phyloP scores from a whole-genome alignment of 805 yeast species.

The Candida tallmaniae region DNA sequence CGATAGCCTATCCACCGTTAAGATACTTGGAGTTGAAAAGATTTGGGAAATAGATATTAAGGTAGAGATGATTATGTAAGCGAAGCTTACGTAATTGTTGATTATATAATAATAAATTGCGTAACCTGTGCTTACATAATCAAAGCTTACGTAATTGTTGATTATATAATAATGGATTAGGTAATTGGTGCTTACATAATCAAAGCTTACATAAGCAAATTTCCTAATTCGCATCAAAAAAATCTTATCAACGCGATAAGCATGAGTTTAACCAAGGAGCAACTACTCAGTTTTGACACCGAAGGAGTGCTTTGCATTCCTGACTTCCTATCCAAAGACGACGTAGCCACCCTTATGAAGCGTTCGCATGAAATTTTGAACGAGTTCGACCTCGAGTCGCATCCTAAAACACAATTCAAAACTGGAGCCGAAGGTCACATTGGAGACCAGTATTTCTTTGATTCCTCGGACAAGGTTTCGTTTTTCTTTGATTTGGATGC shows the following conservation, averaged over 20 bases:
- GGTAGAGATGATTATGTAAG: too few species aligned
- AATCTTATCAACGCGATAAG: too few species aligned
- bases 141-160: too few species aligned
- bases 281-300: conserved; percentile 42
- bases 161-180: too few species aligned
- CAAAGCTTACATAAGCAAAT: too few species aligned
- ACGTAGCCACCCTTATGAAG: conserved; percentile 35
- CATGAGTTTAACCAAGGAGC: conserved; percentile 46
- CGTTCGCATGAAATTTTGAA: conserved; percentile 44
- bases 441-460: conserved; percentile 69
- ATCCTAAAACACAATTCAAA: conserved; percentile 68
- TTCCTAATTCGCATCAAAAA: too few species aligned
- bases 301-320: conserved; percentile 64
- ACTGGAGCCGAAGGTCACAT: conserved; percentile 58
- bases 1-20: conserved; percentile 50
- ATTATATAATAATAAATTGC: too few species aligned
- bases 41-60: conserved; percentile 34
- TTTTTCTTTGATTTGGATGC: conserved; percentile 74
- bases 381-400: conserved; percentile 48
- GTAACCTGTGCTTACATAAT: too few species aligned
- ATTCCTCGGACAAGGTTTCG: conserved; percentile 63
- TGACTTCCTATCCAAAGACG: conserved; percentile 43
- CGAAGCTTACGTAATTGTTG: too few species aligned
- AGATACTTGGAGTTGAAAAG: conserved; percentile 68
- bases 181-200: too few species aligned